Conservation (phyloP, 768 basidiomycete species). For the Boletus coccyginus region DNA sequence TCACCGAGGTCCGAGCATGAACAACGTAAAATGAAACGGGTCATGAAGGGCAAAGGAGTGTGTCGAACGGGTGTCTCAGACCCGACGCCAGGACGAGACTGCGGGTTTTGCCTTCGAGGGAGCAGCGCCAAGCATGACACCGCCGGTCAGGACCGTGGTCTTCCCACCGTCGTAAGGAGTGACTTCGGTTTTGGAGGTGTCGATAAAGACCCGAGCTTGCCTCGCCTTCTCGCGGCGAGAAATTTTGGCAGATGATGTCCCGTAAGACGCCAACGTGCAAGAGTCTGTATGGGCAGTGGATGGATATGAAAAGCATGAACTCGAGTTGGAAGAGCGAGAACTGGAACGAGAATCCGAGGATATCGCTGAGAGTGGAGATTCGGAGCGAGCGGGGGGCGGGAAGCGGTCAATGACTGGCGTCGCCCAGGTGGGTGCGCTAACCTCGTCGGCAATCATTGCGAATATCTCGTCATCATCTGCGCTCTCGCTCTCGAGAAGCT, state of each 20-base stretch:
- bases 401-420: conserved; percentile 64
- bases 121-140: conserved; percentile 77
- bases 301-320: conserved; percentile 69
- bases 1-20: conserved; percentile 27
- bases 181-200: conserved; percentile 72
- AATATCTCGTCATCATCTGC: conserved; percentile 75
- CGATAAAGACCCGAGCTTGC: conserved; percentile 70
- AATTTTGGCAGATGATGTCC: conserved; percentile 44
- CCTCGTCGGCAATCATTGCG: conserved; percentile 68
- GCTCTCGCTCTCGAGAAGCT: conserved; percentile 66
- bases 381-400: conserved; percentile 48
- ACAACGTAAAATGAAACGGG: conserved; percentile 19
- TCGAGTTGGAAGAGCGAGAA: conserved; percentile 68
- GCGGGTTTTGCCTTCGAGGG: conserved; percentile 32
- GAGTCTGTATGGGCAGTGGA: conserved; percentile 56
- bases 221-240: conserved; percentile 70
- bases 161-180: conserved; percentile 87
- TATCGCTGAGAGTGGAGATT: conserved; percentile 56
- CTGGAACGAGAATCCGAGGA: conserved; percentile 53
- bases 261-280: conserved; percentile 38
- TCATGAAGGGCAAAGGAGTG: conserved; percentile 25
- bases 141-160: conserved; percentile 84
- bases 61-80: conserved; percentile 29
- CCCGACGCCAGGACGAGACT: conserved; percentile 57
- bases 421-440: conserved; percentile 65